These are phyloP conservation scores for Prosopis cineraria DNA, from an alignment of 306 rosid species.

Conservation along the genomic window DNA sequence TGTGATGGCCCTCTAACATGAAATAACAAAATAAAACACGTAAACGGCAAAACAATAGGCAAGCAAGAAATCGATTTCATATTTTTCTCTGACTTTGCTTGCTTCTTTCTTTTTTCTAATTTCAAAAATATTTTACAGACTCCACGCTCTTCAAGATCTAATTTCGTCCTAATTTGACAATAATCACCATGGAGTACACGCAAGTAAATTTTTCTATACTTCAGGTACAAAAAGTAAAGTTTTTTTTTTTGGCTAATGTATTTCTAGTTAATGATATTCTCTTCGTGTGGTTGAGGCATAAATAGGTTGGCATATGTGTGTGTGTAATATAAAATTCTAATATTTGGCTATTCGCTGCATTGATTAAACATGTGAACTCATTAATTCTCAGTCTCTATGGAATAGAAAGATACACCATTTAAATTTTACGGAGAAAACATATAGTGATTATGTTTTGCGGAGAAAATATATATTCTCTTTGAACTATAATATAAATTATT, in stretches of 20 bases:
- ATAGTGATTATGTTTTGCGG: background rate
- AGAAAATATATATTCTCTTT: background rate
- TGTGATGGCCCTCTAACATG: background rate
- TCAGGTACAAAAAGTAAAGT: background rate
- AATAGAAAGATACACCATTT: background rate
- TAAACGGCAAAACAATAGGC: background rate
- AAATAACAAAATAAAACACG: too few relatives aligned
- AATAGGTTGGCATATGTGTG: background rate
- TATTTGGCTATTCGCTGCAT: background rate
- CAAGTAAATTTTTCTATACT: conserved; percentile 22
- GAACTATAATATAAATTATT: too few relatives aligned
- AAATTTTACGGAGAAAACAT: background rate
- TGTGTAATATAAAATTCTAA: too few relatives aligned
- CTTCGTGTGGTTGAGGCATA: background rate
- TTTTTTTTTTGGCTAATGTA: background rate
- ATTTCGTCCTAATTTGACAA: background rate
- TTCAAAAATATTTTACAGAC: background rate
- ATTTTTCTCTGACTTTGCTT: background rate
- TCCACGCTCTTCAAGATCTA: background rate
- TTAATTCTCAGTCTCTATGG: background rate
- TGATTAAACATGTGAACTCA: background rate
- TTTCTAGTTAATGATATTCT: background rate
- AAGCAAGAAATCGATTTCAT: background rate
- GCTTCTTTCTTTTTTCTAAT: background rate
- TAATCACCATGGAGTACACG: conserved; percentile 38